Conservation (phyloP, 495 filamentous ascomycete species). For the Corynascus novoguineensis region DNA sequence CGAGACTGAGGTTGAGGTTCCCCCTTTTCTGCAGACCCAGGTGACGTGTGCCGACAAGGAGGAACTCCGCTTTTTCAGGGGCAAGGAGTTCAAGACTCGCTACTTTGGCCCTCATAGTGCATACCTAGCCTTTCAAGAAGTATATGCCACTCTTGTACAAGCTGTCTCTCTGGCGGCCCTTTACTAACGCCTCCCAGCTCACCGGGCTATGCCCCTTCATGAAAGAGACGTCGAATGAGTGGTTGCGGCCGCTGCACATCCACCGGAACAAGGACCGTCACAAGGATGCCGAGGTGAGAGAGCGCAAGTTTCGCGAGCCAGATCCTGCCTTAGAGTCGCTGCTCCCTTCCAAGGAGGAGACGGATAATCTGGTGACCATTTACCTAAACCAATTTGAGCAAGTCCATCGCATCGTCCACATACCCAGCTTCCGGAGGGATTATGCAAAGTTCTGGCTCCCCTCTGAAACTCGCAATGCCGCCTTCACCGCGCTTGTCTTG, state of each 20-base stretch:
- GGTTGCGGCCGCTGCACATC: constrained; percentile 36
- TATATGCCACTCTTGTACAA: constrained; percentile 13
- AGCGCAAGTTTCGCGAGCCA: constrained; percentile 28
- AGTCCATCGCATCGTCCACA: constrained; percentile 43
- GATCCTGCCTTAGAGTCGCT: constrained; percentile 35
- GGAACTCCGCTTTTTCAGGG: constrained; percentile 36
- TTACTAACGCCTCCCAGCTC: constrained; percentile 25
- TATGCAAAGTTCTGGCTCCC: constrained; percentile 44
- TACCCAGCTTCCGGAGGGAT: constrained; percentile 40
- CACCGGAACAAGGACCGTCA: constrained; percentile 34
- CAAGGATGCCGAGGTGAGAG: constrained; percentile 30
- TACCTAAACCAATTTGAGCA: constrained; percentile 45
- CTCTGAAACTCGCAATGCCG: constrained; percentile 32
- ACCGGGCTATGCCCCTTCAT: constrained; percentile 44
- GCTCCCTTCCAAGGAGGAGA: constrained; percentile 35
- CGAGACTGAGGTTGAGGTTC: constrained; percentile 10
- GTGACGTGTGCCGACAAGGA: constrained; percentile 25
- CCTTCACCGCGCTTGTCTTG: constrained; percentile 44
- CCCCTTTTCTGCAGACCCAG: constrained; percentile 26
- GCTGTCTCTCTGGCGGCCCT: neutral
- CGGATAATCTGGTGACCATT: constrained; percentile 34
- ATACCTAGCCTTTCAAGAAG: constrained; percentile 37
- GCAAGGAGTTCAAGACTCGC: constrained; percentile 42
- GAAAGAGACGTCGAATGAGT: constrained; percentile 41
- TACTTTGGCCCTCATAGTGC: constrained; percentile 48